Conservation (phyloP, 768 basidiomycete species). For the Rubroboletus pulcherrimus region DNA sequence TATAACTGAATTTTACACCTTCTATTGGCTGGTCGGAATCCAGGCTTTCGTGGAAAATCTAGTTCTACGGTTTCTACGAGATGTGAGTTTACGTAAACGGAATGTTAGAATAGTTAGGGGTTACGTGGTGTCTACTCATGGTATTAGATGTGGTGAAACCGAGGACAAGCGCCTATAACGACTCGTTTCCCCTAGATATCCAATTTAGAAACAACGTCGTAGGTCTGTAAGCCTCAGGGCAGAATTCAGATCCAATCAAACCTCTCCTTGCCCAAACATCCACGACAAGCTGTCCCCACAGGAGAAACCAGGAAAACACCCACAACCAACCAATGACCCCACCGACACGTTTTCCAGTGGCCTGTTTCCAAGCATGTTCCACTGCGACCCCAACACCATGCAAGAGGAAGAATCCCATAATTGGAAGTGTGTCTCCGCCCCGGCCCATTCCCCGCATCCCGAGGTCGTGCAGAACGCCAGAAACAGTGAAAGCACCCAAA, state of each 20-base stretch:
- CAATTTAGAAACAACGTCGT: slow-evolving; percentile 11
- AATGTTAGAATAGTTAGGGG: too few species aligned
- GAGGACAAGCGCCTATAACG: background rate
- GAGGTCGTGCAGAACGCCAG: slow-evolving; percentile 56
- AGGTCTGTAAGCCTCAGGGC: slow-evolving; percentile 19
- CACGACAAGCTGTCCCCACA: slow-evolving; percentile 45
- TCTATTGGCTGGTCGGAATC: background rate
- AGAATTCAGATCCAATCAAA: slow-evolving; percentile 14
- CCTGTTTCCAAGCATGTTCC: slow-evolving; percentile 44
- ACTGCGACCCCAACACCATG: slow-evolving; percentile 50
- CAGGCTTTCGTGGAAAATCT: background rate
- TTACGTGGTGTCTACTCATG: background rate
- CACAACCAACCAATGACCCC: slow-evolving; percentile 53
- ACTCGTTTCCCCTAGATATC: background rate
- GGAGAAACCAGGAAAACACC: slow-evolving; percentile 44
- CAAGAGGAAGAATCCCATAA: slow-evolving; percentile 54
- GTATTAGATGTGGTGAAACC: background rate
- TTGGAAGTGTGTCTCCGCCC: slow-evolving; percentile 41
- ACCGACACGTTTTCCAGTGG: slow-evolving; percentile 43
- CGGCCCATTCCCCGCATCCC: slow-evolving; percentile 57
- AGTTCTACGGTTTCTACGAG: background rate
- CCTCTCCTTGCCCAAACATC: slow-evolving; percentile 37
- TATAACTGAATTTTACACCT: too few species aligned
- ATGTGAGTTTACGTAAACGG: background rate
- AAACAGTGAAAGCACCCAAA: slow-evolving; percentile 56